Base-by-base conservation (phyloP, 257 asterid species). In the Solanum lignicaule region DNA sequence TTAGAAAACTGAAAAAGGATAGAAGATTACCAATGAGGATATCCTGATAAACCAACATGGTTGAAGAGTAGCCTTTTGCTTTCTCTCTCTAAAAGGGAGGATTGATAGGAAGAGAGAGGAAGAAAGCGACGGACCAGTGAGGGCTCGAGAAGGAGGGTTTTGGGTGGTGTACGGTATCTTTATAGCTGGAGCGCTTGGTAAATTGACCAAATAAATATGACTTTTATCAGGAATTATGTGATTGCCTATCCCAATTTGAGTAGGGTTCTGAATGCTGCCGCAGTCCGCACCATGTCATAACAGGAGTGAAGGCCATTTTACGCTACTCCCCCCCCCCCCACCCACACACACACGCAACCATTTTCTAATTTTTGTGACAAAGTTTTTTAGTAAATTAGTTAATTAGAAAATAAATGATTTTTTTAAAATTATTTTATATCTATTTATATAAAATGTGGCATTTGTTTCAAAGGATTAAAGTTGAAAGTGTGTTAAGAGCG, bases 1-100 rank as follows among this genome's bases (percentile, higher is more conserved):
- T 38, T 7, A 81, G 39, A 52, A 27, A 25, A 20, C 39, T 14
- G 43, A 52, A 31, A 15, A 10, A 23, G 36, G 21, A 18, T 9
- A 66, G 32, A 75, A 11, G 11, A 75, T 29, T n/a, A 36, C 65
- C n/a, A 2, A 23, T 6, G 66, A 95, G 88, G 38, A 94, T 85
- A 93, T 95, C 98, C 38, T 93, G 95, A 32, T 94, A 95, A 88
- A 95, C 94, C 95, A 95, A 90, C 96, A 93, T 92, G 91, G 29
- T 90, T 84, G 78, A 12, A 76, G 21, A 13, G 58, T 39, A 76
- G 76, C 76, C 18, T 14, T 78, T 78, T n/a, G 62, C 84, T 78
- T 39, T 39, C 32, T 75, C 55, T 75, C 83, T 75, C 55, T 75
- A 75, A 75, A 23, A 36, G 18, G 29, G 29, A 38, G 52, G 83